Percentiles rank a stretch among this genome's conserved stretches.
Evolutionary conservation across 2,329 filamentous ascomycete species (phyloP).

Genomic region (Camillea tinctor): DNA sequence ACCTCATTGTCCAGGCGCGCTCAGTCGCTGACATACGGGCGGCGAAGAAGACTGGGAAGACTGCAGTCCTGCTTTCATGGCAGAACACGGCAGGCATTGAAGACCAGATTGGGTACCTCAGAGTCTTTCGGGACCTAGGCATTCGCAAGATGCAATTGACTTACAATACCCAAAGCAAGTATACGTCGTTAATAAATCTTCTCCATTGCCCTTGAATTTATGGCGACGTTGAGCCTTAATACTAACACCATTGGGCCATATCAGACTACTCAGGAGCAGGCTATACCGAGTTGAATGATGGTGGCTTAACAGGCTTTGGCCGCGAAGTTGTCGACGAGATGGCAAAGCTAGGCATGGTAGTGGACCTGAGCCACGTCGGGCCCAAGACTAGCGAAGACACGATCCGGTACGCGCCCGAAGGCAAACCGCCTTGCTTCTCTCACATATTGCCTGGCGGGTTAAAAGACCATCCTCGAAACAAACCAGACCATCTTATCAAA

Average conservation of each 20-base stretch:
- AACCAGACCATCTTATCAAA: constrained; percentile 36
- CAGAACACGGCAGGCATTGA: constrained; percentile 43
- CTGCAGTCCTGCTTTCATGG: constrained; percentile 39
- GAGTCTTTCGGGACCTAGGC: constrained; percentile 40
- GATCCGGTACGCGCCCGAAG: constrained; percentile 34
- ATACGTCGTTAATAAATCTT: not conserved
- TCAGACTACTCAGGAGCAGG: constrained; percentile 39
- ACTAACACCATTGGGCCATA: not conserved
- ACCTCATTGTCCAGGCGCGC: constrained; percentile 39
- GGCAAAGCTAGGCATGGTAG: constrained; percentile 32
- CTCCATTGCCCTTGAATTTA: not conserved
- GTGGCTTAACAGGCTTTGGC: constrained; percentile 33
- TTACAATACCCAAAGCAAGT: constrained; percentile 38
- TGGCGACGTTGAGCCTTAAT: not conserved
- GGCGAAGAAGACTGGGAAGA: constrained; percentile 37
- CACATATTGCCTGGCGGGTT: constrained; percentile 37
- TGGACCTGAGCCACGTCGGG: constrained; percentile 36
- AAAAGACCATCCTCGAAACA: constrained; percentile 38
- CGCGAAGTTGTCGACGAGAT: constrained; percentile 24
- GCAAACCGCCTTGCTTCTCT: constrained; percentile 40
- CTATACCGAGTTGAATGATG: constrained; percentile 38
- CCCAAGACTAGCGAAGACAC: constrained; percentile 35
- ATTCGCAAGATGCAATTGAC: constrained; percentile 43
- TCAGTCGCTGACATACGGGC: constrained; percentile 36
- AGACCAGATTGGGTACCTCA: constrained; percentile 37